Evolutionary conservation across 192 early-diverging fungal genomes (phyloP).

Genomic region (Linnemannia exigua): DNA sequence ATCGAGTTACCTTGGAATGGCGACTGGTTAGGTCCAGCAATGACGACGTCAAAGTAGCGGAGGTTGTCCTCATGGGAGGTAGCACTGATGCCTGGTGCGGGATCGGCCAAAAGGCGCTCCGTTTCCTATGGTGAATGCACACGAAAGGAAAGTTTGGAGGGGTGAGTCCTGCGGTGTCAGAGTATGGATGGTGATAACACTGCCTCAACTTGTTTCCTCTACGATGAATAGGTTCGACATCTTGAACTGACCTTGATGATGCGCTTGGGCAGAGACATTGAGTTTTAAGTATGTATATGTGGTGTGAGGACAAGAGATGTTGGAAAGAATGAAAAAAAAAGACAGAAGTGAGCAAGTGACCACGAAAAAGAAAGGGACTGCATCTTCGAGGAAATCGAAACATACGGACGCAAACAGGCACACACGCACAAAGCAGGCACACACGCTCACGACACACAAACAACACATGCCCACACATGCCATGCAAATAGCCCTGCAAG

Average conservation of each 20-base stretch:
- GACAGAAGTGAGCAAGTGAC: neutral
- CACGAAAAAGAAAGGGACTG: neutral
- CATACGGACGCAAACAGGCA: neutral
- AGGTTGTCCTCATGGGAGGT: constrained; percentile 93
- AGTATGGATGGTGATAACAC: neutral
- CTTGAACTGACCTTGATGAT: constrained; percentile 65
- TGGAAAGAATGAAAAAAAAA: neutral
- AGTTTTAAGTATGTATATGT: neutral
- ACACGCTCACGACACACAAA: neutral
- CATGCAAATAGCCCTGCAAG: too few relatives aligned
- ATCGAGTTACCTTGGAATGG: constrained; percentile 91
- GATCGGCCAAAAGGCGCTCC: constrained; percentile 93
- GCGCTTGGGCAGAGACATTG: constrained; percentile 65
- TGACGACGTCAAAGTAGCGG: constrained; percentile 97
- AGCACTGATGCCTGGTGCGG: constrained; percentile 94
- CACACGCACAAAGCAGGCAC: neutral
- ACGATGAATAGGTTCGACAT: neutral
- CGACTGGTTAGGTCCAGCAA: constrained; percentile 90
- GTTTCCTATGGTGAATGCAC: constrained; percentile 81
- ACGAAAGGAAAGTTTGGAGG: neutral
- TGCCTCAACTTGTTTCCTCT: neutral
- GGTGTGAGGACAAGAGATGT: neutral
- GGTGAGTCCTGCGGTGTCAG: too few relatives aligned
- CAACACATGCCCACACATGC: too few relatives aligned
- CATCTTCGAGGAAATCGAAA: neutral